Evolutionary conservation across 768 basidiomycete genomes (phyloP), one percentile per base, ranked within the genome.

Genomic region (Tubosaeta sp.): DNA sequence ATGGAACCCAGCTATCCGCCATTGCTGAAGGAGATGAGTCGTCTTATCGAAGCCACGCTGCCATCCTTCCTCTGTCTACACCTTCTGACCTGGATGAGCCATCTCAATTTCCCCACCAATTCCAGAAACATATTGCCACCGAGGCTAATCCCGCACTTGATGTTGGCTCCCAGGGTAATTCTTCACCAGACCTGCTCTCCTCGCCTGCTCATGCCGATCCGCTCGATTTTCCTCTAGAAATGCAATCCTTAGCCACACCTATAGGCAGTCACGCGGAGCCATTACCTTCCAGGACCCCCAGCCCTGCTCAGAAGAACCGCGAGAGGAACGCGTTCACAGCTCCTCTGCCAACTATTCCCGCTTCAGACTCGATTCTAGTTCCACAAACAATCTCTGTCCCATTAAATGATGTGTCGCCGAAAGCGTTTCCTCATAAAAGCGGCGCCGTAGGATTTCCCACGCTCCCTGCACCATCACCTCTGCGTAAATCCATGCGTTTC

Each of bases 21-120:
- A 87, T 88, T 48, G 81, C 77, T 0, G 87, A 88, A 68, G 86
- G 80, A 46, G 87, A 90, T 43, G 83, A 87, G 58, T 71, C 70
- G 3, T 65, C 65, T 4, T 83, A 87, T 48, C 65, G 65, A 31
- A 66, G 59, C 56, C 44, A 32, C 48, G 34, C 31, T 27, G 44
- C 48, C 30, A 36, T 27, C 14, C 39, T 34, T 27, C 49, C 49
- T 21, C 30, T 44, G 18, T 48, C 55, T 30, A 12, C 49, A 13
- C 6, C 24, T 44, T 43, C 43, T 35, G 19, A 36, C 21, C 44
- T 18, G 22, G 47, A 36, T 9, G 35, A 21, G 29, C 41, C 27
- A 19, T 18, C 36, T 44, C 48, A 4, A 29, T 12, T 22, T 30
- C 16, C 0, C 12, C 24, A 41, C n/a, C 42, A 9, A 47, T 11